Conservation (phyloP, 179 eudicot species). For the Camellia oleifera region DNA sequence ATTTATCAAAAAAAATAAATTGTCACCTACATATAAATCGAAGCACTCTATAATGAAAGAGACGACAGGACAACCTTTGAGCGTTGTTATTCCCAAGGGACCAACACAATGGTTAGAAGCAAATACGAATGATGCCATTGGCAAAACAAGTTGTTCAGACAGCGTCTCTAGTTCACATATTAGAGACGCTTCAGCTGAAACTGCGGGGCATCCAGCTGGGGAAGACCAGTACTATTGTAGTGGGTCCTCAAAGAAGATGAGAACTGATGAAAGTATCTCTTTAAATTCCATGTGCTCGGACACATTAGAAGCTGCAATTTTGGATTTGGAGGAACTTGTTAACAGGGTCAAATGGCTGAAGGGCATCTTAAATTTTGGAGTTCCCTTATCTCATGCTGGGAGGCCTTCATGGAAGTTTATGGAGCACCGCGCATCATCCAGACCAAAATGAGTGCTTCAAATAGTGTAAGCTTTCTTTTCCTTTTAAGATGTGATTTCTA, state of each 20-base stretch:
- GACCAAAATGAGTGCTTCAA: slow-evolving; percentile 30
- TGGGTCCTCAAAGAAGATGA: slow-evolving; percentile 31
- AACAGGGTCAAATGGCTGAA: slow-evolving; percentile 68
- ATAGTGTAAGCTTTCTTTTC: neutral
- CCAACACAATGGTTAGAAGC: slow-evolving; percentile 10
- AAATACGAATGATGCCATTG: slow-evolving; percentile 16
- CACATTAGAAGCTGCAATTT: slow-evolving; percentile 43
- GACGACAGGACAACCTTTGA: slow-evolving; percentile 14
- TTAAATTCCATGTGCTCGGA: slow-evolving; percentile 43
- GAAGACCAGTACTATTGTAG: slow-evolving; percentile 23
- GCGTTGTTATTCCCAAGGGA: slow-evolving; percentile 13
- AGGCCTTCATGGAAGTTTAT: slow-evolving; percentile 56
- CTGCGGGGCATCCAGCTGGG: slow-evolving; percentile 16
- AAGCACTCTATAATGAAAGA: slow-evolving; percentile 17
- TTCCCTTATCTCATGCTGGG: slow-evolving; percentile 27
- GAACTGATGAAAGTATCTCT: slow-evolving; percentile 25
- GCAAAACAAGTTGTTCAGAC: slow-evolving; percentile 38
- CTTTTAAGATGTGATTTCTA: neutral
- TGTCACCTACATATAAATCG: slow-evolving; percentile 21
- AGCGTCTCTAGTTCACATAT: slow-evolving; percentile 37
- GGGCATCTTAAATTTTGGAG: slow-evolving; percentile 41
- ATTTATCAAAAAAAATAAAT: neutral
- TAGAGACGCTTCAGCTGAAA: slow-evolving; percentile 36
- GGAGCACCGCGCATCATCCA: slow-evolving; percentile 33
- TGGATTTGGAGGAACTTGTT: slow-evolving; percentile 71